Percentiles rank a stretch among this genome's conserved stretches.
phyloP scores from a whole-genome alignment of 2,329 filamentous ascomycete genomes.

The Cladosporium cucumerinum region DNA sequence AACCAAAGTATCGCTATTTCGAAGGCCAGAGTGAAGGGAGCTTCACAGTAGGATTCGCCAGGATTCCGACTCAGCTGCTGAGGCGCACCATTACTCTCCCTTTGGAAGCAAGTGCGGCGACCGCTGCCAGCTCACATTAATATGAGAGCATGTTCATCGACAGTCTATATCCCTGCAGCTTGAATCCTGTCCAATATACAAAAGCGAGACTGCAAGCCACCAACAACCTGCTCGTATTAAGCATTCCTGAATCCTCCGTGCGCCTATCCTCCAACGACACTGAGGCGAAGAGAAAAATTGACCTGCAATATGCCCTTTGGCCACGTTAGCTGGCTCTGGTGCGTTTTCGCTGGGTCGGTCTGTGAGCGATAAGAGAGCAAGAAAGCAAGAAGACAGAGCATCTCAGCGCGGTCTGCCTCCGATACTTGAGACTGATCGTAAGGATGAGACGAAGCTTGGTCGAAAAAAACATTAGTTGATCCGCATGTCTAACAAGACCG shows the following conservation, averaged over 20 bases:
- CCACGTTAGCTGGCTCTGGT: slow-evolving; percentile 1
- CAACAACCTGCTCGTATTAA: neutral
- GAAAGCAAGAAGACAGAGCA: slow-evolving; percentile 10
- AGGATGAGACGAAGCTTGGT: neutral
- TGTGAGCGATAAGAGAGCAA: slow-evolving; percentile 14
- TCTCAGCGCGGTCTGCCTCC: neutral
- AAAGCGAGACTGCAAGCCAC: neutral
- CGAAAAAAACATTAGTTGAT: neutral
- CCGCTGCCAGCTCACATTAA: neutral
- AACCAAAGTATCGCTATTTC: neutral
- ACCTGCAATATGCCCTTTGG: neutral
- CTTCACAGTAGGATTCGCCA: neutral
- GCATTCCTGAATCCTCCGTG: neutral
- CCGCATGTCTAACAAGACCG: neutral
- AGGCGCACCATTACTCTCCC: neutral
- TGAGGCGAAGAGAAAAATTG: neutral
- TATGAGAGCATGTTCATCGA: neutral
- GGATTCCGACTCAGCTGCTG: neutral
- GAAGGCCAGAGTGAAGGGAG: neutral
- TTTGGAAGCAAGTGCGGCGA: neutral
- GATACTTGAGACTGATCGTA: neutral
- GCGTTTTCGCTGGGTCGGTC: slow-evolving; percentile 2
- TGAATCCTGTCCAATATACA: neutral
- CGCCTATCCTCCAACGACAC: neutral
- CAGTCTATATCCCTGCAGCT: neutral